phyloP scores from a whole-genome alignment of 106 monocot species.

The Chionographis japonica region DNA sequence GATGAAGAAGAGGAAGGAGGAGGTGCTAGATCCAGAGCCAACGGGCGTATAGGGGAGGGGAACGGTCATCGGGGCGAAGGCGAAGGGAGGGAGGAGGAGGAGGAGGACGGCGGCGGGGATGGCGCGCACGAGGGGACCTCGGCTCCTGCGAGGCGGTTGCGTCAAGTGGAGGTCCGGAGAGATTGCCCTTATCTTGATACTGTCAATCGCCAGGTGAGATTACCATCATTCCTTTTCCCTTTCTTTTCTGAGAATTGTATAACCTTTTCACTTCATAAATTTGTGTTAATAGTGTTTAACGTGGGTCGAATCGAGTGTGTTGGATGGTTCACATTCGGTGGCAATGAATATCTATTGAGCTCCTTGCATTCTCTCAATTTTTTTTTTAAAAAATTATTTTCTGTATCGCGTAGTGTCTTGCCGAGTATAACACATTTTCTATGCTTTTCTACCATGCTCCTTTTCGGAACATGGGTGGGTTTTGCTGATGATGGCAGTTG shows the following conservation, averaged over 20 bases:
- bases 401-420: no score
- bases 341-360: no score
- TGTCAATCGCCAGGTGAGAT: constrained; percentile 84
- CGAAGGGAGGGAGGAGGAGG: constrained; percentile 27
- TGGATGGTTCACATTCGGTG: no score
- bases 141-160: constrained; percentile 23
- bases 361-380: no score
- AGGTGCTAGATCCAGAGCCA: background rate
- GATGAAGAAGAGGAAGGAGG: constrained; percentile 29
- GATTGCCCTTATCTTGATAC: constrained; percentile 98
- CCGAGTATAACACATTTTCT: no score
- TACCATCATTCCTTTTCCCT: background rate
- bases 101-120: constrained; percentile 14
- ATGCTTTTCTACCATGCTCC: no score
- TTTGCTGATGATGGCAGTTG: no score
- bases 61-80: constrained; percentile 9
- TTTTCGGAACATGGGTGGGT: no score
- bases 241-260: background rate
- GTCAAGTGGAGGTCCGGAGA: constrained; percentile 72
- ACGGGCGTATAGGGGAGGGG: background rate
- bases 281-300: no score
- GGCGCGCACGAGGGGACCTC: background rate
- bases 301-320: no score
- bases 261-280: no score
- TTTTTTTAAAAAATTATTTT: no score